Conservation (phyloP, 192 early-diverging fungal species). For the Coemansia sp. region DNA sequence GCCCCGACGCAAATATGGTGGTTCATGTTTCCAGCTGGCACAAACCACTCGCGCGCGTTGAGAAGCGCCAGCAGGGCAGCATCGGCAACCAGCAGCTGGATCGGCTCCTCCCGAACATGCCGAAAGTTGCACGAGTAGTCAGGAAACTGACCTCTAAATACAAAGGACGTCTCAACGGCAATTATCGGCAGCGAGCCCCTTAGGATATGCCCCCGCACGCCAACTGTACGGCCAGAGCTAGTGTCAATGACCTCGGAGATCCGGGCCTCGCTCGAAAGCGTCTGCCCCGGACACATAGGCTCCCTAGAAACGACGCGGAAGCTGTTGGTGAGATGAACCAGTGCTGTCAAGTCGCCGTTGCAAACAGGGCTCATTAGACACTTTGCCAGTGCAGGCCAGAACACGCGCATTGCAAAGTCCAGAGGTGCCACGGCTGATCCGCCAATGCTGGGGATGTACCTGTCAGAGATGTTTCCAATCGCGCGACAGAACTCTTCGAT, state of each 20-base stretch:
- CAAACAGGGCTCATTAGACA: slow-evolving; percentile 84
- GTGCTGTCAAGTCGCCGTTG: slow-evolving; percentile 77
- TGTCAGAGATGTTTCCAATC: slow-evolving; percentile 57
- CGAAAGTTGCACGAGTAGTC: slow-evolving; percentile 79
- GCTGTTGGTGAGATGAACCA: slow-evolving; percentile 88
- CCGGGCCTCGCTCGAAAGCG: slow-evolving; percentile 65
- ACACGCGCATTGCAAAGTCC: slow-evolving; percentile 90
- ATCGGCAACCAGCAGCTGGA: slow-evolving; percentile 59
- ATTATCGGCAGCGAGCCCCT: slow-evolving; percentile 58
- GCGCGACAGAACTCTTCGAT: slow-evolving; percentile 74
- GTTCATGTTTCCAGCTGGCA: slow-evolving; percentile 13
- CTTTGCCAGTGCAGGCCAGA: slow-evolving; percentile 82
- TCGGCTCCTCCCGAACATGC: slow-evolving; percentile 65
- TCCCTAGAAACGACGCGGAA: slow-evolving; percentile 67
- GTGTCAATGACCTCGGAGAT: slow-evolving; percentile 74
- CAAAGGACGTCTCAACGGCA: slow-evolving; percentile 74
- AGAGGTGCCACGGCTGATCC: slow-evolving; percentile 53
- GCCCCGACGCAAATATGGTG: slow-evolving; percentile 12
- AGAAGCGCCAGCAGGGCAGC: slow-evolving; percentile 73
- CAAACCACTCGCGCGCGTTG: slow-evolving; percentile 75
- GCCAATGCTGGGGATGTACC: slow-evolving; percentile 27
- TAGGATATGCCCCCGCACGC: slow-evolving; percentile 68
- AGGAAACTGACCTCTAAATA: slow-evolving; percentile 71
- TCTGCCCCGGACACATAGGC: slow-evolving; percentile 59
- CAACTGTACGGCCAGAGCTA: slow-evolving; percentile 77